Evolutionary conservation across 208 protist species (phyloP).

Genomic region (Leishmania mexicana): DNA sequence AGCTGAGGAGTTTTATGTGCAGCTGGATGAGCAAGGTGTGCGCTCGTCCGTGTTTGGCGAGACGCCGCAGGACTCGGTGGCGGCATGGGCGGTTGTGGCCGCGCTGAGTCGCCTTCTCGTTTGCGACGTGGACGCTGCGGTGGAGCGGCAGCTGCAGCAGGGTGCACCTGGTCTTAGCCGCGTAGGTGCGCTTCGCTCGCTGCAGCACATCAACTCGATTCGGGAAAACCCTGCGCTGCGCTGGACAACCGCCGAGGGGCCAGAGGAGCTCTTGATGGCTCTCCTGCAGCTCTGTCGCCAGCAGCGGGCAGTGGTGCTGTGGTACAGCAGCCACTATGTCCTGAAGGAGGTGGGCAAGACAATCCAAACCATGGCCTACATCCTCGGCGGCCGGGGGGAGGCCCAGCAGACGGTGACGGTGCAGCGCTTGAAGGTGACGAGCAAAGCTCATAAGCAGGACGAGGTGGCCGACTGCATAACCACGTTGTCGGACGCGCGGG

Average conservation of each 20-base stretch:
- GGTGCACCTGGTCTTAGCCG: conserved; percentile 10
- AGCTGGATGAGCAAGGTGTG: conserved; percentile 29
- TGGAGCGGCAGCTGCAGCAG: conserved; percentile 13
- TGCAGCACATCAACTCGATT: conserved; percentile 26
- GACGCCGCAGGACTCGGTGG: conserved; percentile 25
- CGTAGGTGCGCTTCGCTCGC: conserved; percentile 30
- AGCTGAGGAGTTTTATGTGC: conserved; percentile 47
- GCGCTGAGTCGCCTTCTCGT: conserved; percentile 36
- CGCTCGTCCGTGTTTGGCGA: conserved; percentile 17
- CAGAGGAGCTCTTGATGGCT: conserved; percentile 34
- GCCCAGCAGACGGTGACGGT: conserved; percentile 31
- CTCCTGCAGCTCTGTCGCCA: conserved; percentile 31
- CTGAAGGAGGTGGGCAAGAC: conserved; percentile 42
- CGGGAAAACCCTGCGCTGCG: conserved; percentile 40
- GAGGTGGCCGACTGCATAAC: conserved; percentile 29
- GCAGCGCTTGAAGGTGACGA: conserved; percentile 36
- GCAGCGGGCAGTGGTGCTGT: conserved; percentile 36
- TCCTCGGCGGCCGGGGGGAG: conserved; percentile 35
- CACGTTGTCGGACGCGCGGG: not conserved
- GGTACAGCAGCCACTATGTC: conserved; percentile 45
- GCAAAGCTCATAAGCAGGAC: conserved; percentile 41
- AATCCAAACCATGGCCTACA: conserved; percentile 43
- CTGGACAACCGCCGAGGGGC: conserved; percentile 50
- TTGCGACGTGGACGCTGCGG: conserved; percentile 26
- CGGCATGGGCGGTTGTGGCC: conserved; percentile 33